Percentiles rank a stretch among this genome's conserved stretches.
Conservation (phyloP, 2,329 filamentous ascomycete species). For the Cordyceps cicadae region DNA sequence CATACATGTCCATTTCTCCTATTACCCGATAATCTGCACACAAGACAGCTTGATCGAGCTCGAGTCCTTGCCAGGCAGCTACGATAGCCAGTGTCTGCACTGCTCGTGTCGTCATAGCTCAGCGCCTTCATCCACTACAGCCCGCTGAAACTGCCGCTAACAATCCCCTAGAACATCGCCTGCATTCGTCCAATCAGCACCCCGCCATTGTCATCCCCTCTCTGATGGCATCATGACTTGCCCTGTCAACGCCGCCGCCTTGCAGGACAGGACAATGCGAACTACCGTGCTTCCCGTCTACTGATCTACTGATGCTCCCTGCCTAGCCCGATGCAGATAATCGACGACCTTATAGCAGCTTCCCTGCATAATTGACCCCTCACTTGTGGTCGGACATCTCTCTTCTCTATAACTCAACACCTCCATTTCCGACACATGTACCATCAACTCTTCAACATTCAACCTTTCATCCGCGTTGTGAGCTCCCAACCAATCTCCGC, state of each 20-base stretch:
- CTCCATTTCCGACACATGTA: constrained; percentile 3
- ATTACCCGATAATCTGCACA: too few species aligned
- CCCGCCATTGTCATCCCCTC: constrained; percentile 4
- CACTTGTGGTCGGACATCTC: neutral
- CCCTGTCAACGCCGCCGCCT: neutral
- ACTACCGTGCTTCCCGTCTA: neutral
- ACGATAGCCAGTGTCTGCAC: too few species aligned
- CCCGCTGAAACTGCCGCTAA: neutral
- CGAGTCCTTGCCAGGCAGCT: too few species aligned
- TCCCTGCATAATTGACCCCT: neutral
- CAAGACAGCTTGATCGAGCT: too few species aligned
- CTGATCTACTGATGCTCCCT: neutral
- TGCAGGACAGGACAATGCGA: neutral
- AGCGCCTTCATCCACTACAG: neutral
- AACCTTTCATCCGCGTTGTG: neutral
- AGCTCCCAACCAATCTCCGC: neutral
- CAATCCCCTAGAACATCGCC: neutral
- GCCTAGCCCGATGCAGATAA: neutral
- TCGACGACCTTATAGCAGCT: neutral
- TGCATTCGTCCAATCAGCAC: constrained; percentile 1
- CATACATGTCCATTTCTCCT: too few species aligned
- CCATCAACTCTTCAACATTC: neutral
- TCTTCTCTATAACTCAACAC: neutral
- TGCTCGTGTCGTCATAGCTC: constrained; percentile 1
- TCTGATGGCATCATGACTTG: constrained; percentile 5